Evolutionary conservation across 2,329 filamentous ascomycete species (phyloP).

Genomic region (Stromatinia cepivora): DNA sequence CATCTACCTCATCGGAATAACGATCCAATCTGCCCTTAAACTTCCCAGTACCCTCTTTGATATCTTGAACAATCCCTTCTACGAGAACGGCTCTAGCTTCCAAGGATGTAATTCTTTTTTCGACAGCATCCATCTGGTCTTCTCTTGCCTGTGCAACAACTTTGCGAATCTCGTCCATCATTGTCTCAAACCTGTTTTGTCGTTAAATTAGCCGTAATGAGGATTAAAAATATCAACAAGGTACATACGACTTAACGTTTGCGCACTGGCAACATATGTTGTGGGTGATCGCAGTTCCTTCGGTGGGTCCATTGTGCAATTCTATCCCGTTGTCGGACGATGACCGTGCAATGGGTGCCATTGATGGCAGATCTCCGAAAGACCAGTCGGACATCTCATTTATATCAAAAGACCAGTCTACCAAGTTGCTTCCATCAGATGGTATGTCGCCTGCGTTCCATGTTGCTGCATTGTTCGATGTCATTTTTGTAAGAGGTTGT

Average conservation of each 20-base stretch:
- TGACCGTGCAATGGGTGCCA: neutral
- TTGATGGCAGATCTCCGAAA: neutral
- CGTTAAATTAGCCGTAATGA: neutral
- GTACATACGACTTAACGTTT: neutral
- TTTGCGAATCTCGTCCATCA: neutral
- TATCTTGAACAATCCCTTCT: neutral
- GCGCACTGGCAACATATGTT: neutral
- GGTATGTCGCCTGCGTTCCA: neutral
- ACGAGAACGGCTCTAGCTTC: neutral
- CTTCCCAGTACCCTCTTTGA: neutral
- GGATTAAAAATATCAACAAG: neutral
- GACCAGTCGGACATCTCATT: neutral
- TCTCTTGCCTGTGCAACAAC: neutral
- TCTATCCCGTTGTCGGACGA: neutral
- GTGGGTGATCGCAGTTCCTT: neutral
- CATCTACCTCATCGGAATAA: neutral
- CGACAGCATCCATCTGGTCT: neutral
- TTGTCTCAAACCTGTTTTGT: neutral
- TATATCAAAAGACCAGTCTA: neutral
- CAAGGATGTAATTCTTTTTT: neutral
- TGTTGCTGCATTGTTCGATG: neutral
- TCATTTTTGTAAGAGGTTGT: neutral
- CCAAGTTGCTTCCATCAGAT: neutral
- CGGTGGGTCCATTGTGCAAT: neutral
- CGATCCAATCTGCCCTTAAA: neutral